Evolutionary conservation across 2,329 filamentous ascomycete species (phyloP), one percentile per base, ranked within the genome.

Genomic region (Aspergillus sojae): DNA sequence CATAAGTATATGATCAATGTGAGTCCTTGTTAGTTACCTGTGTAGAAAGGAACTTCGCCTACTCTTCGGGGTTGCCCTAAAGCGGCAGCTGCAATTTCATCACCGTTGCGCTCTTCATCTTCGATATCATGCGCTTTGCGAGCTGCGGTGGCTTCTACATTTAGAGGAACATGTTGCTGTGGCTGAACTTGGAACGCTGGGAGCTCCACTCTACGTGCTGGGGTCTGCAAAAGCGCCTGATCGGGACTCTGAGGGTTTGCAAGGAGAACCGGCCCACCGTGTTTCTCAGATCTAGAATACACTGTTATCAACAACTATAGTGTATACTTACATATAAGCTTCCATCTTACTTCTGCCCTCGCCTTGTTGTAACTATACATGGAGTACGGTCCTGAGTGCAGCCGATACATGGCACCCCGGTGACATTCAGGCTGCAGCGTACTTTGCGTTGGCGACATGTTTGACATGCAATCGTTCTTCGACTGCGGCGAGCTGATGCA

Each of bases 391-490:
- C 71, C 56, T 72, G 70, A 14, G 69, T 65, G 67, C 74, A 75
- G 7, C 71, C 74, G 21, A 69, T 63, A 45, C 73, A 75, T 5
- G 74, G 73, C 1, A 71, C 46, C 14, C 70, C 70, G 3, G 70
- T 71, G 23, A 71, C 64, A 4, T 60, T 66, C n/a, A 70, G 52
- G 26, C 69, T 70, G 56, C 71, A 72, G 30, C 67, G 67, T 12
- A 72, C 69, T 63, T 72, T 72, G n/a, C 71, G 70, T 56, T 65
- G 58, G n/a, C 65, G 63, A 46, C 65, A 67, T 5, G 32, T 39
- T 23, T 66, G 52, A 43, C 66, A 67, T 14, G 66, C 66, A 45
- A 66, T 21, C 4, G 62, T 43, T 5, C 43, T 46, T 21, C n/a
- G 43, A 46, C 43, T 14, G 21, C 43, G 43, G 43, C 43, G 43